Conservation (phyloP, 352 stramenopile species). For the Phytopythium mirpurense region DNA sequence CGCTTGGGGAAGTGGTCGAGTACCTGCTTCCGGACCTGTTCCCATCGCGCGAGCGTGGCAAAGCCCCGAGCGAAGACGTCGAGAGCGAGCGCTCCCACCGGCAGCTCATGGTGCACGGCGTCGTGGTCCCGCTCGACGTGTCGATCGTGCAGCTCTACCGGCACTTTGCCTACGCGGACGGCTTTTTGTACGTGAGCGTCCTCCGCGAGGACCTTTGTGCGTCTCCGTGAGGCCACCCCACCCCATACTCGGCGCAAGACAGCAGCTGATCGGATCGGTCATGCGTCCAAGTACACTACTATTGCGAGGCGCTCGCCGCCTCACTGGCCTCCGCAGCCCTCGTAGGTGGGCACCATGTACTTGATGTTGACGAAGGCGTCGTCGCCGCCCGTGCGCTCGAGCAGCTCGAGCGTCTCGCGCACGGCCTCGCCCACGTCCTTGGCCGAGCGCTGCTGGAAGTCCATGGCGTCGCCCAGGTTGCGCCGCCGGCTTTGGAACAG, state of each 20-base stretch:
- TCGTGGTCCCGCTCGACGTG: slow-evolving; percentile 37
- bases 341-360: slow-evolving; percentile 96
- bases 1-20: slow-evolving; percentile 39
- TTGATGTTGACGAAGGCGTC: slow-evolving; percentile 95
- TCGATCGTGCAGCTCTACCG: slow-evolving; percentile 60
- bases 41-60: slow-evolving; percentile 4
- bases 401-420: slow-evolving; percentile 81
- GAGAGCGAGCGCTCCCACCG: slow-evolving; percentile 4
- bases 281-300: background rate
- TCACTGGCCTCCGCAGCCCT: slow-evolving; percentile 39
- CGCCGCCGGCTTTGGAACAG: slow-evolving; percentile 87
- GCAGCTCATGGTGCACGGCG: slow-evolving; percentile 52
- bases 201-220: background rate
- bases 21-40: slow-evolving; percentile 68
- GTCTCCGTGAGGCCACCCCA: background rate
- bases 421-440: slow-evolving; percentile 86
- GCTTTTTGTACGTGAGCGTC: slow-evolving; percentile 67
- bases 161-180: slow-evolving; percentile 64
- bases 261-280: too few species aligned
- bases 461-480: slow-evolving; percentile 89
- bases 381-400: slow-evolving; percentile 80
- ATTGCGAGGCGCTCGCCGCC: background rate
- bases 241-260: too few species aligned
- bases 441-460: slow-evolving; percentile 81
- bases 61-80: background rate